Conservation (phyloP, 345 rosid species). For the Jatropha curcas region DNA sequence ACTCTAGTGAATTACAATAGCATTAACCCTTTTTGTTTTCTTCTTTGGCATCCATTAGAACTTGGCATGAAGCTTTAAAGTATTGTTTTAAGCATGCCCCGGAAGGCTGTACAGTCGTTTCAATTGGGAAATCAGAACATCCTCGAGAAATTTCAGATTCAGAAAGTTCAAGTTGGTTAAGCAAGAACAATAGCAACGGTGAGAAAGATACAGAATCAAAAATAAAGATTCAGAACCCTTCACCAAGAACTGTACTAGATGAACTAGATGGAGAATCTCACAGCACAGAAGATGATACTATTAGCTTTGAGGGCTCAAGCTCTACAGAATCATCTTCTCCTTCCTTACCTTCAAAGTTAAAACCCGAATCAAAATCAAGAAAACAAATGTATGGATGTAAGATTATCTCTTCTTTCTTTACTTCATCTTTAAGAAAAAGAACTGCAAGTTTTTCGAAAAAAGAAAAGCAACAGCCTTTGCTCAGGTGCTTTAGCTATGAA, state of each 20-base stretch:
- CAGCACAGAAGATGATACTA: conserved; percentile 58
- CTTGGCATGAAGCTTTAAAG: conserved; percentile 42
- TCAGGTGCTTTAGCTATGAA: conserved; percentile 66
- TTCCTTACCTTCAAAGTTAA: conserved; percentile 33
- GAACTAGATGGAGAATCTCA: conserved; percentile 55
- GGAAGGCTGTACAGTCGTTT: conserved; percentile 60
- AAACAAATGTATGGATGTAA: conserved; percentile 48
- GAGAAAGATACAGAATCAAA: conserved; percentile 16
- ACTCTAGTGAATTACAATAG: too few relatives aligned
- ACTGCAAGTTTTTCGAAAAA: conserved; percentile 29
- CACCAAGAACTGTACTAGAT: conserved; percentile 61
- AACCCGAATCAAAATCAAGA: conserved; percentile 20
- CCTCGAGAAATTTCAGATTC: conserved; percentile 33
- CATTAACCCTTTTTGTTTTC: background rate
- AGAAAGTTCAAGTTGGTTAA: conserved; percentile 46
- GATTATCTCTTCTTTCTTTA: conserved; percentile 52
- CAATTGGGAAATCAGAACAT: conserved; percentile 48
- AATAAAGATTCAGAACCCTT: conserved; percentile 35
- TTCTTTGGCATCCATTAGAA: conserved; percentile 31
- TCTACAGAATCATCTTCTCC: conserved; percentile 45
- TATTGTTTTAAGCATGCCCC: conserved; percentile 64
- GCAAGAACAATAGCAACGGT: too few relatives aligned
- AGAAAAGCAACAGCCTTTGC: conserved; percentile 47
- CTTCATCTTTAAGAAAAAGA: conserved; percentile 56
- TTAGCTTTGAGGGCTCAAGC: conserved; percentile 49